These are phyloP conservation scores for Scutellaria minor DNA, from an alignment of 257 asterid genomes.

Conservation along the genomic window DNA sequence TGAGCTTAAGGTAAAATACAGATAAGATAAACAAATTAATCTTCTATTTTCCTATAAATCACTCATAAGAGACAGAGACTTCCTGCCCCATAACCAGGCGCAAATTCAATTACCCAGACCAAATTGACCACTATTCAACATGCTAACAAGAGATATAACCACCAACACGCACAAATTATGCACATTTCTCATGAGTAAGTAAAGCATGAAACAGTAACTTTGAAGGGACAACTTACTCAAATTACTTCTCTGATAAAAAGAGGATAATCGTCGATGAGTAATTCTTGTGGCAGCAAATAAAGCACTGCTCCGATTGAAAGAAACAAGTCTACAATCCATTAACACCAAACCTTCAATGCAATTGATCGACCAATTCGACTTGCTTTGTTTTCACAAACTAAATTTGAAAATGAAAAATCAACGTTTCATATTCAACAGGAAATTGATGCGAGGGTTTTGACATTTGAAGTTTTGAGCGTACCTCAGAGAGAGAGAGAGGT, in stretches of 20 bases:
- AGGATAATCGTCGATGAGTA: slow-evolving; percentile 32
- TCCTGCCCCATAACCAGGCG: neutral
- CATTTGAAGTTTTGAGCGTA: neutral
- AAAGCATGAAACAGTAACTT: neutral
- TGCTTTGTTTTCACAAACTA: neutral
- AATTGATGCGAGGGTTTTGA: neutral
- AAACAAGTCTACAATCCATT: slow-evolving; percentile 76
- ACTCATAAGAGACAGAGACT: neutral
- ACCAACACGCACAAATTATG: neutral
- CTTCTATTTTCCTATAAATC: neutral
- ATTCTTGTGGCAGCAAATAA: slow-evolving; percentile 38
- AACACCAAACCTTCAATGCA: slow-evolving; percentile 45
- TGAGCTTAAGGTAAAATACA: neutral
- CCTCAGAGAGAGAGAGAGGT: neutral
- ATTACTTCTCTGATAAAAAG: slow-evolving; percentile 48
- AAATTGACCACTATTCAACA: slow-evolving; percentile 9
- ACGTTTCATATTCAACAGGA: neutral
- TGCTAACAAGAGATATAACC: neutral
- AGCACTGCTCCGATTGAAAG: slow-evolving; percentile 52
- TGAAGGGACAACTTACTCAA: slow-evolving; percentile 1
- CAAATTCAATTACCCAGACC: neutral
- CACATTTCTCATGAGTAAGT: neutral
- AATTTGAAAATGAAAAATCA: neutral
- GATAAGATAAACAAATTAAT: neutral
- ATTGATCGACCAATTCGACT: slow-evolving; percentile 28